Percentiles rank a stretch among this genome's conserved stretches.
Evolutionary conservation across 352 stramenopile species (phyloP).

Genomic region (Phytophthora tubulina): DNA sequence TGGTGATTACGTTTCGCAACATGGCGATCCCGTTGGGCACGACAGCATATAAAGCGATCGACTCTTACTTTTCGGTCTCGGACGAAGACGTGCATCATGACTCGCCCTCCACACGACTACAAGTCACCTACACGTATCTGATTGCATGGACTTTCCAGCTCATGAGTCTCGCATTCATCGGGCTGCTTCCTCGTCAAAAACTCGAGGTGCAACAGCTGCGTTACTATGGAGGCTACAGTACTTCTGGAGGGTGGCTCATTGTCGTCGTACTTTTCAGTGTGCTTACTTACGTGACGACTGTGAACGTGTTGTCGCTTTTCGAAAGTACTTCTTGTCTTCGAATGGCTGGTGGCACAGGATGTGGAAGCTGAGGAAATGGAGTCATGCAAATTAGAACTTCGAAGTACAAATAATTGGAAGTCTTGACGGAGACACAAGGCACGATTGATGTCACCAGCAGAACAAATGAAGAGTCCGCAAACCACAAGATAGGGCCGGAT

Average conservation of each 20-base stretch:
- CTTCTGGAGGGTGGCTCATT: conserved; percentile 52
- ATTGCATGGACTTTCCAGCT: conserved; percentile 63
- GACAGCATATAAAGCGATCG: conserved; percentile 53
- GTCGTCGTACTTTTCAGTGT: conserved; percentile 43
- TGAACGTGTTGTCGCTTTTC: conserved; percentile 58
- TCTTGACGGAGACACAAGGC: too few relatives aligned
- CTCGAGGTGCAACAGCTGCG: conserved; percentile 73
- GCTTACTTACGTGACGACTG: conserved; percentile 53
- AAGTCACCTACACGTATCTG: conserved; percentile 60
- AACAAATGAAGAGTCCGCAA: not conserved
- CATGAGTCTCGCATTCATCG: conserved; percentile 50
- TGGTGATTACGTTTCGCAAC: conserved; percentile 73
- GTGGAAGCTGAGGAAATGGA: conserved; percentile 19
- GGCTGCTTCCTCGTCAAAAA: conserved; percentile 64
- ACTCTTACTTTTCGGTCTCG: conserved; percentile 54
- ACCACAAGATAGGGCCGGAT: too few relatives aligned
- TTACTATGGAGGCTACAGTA: conserved; percentile 69
- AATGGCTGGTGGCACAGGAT: conserved; percentile 69
- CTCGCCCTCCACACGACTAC: conserved; percentile 43
- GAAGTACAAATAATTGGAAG: not conserved
- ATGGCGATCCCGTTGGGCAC: conserved; percentile 60
- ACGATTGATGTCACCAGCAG: not conserved
- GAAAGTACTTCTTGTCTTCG: conserved; percentile 70
- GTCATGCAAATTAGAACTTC: not conserved
- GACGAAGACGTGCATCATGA: conserved; percentile 39